Base-by-base conservation (phyloP, 2,329 filamentous ascomycete species). In the Keithomyces neogunnii region DNA sequence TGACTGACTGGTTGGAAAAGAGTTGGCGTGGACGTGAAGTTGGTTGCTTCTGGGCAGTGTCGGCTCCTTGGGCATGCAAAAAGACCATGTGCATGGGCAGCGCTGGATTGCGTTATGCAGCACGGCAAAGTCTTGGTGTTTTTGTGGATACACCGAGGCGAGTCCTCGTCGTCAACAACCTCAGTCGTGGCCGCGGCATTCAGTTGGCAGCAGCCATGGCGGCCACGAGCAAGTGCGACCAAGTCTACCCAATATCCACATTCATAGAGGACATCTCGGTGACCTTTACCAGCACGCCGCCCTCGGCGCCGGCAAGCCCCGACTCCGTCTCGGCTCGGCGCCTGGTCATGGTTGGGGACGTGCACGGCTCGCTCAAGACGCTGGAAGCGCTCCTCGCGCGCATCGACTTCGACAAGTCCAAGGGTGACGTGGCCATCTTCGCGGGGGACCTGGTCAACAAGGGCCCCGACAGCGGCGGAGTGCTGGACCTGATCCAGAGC, bases 381-480 rank as follows among this genome's bases (percentile, higher is more conserved):
- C 71, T 88, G 64, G 68, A 73, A 62, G 64, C 73, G 11, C 73
- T 96, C 4, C 73, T 96, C 7, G 63, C 75, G 3, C 84, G 88
- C 60, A 70, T 86, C 10, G 66, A 73, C n/a, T 90, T 89, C 65
- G 67, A 82, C 48, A 57, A 19, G 5, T 6, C 29, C 0, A 45
- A 53, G 8, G 56, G 56, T 3, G 90, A 93, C 63, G 85, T 89
- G 59, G 70, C 93, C 8, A 73, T 93, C 3, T 74, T 91, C 39
- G 76, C 81, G 0, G 89, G 89, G 38, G 87, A 93, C 63, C 73
- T 90, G 60, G 77, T 96, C 56, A 83, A 84, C 59, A 95, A 95
- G 69, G 90, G 91, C 0, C 88, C 89, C 1, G 84, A 95, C 66
- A 90, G 86, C 45, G 62, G 75, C 0, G 88, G 85, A 5, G 88